phyloP scores from a whole-genome alignment of 169 alveolate species.

The Plasmodium vivax region DNA sequence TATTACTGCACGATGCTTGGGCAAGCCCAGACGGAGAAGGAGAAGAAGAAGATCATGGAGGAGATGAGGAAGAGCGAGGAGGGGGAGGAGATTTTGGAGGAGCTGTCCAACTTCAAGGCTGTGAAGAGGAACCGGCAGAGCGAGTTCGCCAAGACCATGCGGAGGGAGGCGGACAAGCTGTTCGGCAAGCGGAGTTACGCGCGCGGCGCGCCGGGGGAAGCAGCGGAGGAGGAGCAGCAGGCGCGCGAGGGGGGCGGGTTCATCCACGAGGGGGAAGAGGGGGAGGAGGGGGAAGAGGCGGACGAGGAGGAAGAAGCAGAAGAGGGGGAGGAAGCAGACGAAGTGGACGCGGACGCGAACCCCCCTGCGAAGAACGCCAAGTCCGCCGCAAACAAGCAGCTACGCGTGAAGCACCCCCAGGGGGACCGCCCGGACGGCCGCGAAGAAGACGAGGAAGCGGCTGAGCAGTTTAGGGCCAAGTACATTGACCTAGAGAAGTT shows the following conservation, averaged over 20 bases:
- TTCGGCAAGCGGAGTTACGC: constrained; percentile 74
- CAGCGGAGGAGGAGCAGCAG: background rate
- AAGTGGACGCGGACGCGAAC: background rate
- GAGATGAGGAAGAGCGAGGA: constrained; percentile 87
- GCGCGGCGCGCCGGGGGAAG: background rate
- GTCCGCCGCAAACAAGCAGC: background rate
- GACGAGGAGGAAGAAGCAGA: constrained; percentile 37
- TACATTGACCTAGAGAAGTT: constrained; percentile 60
- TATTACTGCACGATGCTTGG: constrained; percentile 94
- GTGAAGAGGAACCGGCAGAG: constrained; percentile 82
- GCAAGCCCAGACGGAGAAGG: constrained; percentile 94
- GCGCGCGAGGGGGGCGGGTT: background rate
- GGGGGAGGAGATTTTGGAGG: constrained; percentile 91
- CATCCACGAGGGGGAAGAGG: constrained; percentile 43
- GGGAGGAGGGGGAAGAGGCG: background rate
- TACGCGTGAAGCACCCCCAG: background rate
- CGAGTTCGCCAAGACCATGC: constrained; percentile 83
- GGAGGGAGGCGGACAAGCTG: constrained; percentile 88
- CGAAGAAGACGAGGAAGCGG: background rate
- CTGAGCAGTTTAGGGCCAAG: background rate
- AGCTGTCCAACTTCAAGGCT: constrained; percentile 82
- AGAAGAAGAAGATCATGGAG: constrained; percentile 86
- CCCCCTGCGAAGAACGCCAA: background rate
- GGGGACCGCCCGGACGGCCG: background rate
- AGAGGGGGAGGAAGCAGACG: constrained; percentile 19